Percentiles rank a stretch among this genome's conserved stretches.
Conservation (phyloP, 31 red algal genomes). For the Porphyra umbilicalis region DNA sequence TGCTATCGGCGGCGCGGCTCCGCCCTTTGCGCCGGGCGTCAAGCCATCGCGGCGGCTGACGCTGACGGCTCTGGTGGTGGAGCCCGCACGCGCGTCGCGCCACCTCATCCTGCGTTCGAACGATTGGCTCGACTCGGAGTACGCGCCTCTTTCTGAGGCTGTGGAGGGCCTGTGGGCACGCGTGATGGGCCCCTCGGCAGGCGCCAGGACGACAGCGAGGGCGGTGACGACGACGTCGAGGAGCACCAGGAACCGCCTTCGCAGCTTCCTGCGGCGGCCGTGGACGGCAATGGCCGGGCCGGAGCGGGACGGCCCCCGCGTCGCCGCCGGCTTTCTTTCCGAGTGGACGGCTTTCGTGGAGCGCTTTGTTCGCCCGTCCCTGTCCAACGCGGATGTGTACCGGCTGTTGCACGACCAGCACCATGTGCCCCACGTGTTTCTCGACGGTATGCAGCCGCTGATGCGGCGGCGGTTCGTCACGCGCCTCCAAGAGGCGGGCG, state of each 20-base stretch:
- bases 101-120: neutral
- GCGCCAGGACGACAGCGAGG: conserved; percentile 8
- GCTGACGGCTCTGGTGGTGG: neutral
- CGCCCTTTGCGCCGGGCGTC: neutral
- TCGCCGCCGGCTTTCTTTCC: neutral
- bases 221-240: conserved; percentile 13
- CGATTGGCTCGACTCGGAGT: neutral
- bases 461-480: conserved; percentile 27
- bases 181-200: neutral
- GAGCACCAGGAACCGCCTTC: conserved; percentile 4
- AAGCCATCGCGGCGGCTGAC: neutral
- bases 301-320: neutral
- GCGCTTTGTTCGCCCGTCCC: conserved; percentile 8
- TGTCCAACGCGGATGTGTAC: conserved; percentile 4
- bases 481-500: neutral
- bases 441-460: conserved; percentile 23
- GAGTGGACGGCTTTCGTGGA: conserved; percentile 26
- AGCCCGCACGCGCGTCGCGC: neutral
- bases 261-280: neutral
- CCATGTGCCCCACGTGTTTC: conserved; percentile 31
- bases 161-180: neutral
- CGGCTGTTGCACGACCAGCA: conserved; percentile 17
- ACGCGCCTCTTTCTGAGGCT: neutral
- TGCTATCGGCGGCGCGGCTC: neutral
- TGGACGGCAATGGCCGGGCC: neutral